phyloP scores from a whole-genome alignment of 2,329 filamentous ascomycete genomes.

The Fusarium marasasianum region DNA sequence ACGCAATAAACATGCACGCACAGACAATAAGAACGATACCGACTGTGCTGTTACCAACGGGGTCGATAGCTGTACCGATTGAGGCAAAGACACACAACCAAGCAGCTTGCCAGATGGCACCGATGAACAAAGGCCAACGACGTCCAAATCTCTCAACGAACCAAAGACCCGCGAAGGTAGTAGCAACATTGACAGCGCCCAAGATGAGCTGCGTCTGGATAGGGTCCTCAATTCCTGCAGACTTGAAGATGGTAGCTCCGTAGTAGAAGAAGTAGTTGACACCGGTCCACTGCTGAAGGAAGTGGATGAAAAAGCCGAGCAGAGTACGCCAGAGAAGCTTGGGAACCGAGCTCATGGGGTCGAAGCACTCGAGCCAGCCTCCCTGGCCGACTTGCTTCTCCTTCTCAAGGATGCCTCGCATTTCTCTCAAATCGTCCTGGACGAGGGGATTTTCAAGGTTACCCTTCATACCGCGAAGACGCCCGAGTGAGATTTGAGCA shows the following conservation, averaged over 20 bases:
- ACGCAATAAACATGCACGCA: conserved; percentile 78
- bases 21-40: conserved; percentile 77
- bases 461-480: conserved; percentile 61
- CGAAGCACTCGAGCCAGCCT: conserved; percentile 70
- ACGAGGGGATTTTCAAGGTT: conserved; percentile 56
- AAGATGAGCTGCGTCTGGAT: conserved; percentile 76
- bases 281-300: conserved; percentile 74
- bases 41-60: conserved; percentile 55
- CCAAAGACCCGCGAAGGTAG: conserved; percentile 73
- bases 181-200: conserved; percentile 72
- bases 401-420: conserved; percentile 58
- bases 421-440: conserved; percentile 63
- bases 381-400: conserved; percentile 56
- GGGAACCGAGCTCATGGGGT: conserved; percentile 59
- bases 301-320: conserved; percentile 71
- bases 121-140: conserved; percentile 72
- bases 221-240: conserved; percentile 72
- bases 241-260: conserved; percentile 72
- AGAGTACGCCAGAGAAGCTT: conserved; percentile 71
- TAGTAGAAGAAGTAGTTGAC: conserved; percentile 73
- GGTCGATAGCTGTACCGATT: conserved; percentile 60
- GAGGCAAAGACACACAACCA: conserved; percentile 73
- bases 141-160: conserved; percentile 75
- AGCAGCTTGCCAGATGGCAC: conserved; percentile 72
- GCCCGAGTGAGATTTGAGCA: conserved; percentile 60